A percentile compares a stretch with the other conserved stretches of the same genome.
Conservation (phyloP, 352 stramenopile genomes). For the Phytophthora hibernalis region DNA sequence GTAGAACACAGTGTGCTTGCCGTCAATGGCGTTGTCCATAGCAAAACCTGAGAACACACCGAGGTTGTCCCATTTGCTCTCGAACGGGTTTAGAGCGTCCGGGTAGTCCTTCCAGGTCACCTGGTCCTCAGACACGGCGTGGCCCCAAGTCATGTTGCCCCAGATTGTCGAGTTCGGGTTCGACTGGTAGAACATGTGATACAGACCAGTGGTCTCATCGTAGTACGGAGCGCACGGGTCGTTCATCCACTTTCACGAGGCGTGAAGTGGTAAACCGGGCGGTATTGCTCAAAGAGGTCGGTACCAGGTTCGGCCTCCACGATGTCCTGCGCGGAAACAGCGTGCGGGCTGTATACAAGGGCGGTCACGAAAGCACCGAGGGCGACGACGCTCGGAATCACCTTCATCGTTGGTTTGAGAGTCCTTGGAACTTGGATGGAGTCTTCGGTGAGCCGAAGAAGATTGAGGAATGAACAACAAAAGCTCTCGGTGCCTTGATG, state of each 20-base stretch:
- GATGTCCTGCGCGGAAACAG: conserved; percentile 4
- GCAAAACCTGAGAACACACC: conserved; percentile 80
- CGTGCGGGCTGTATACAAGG: conserved; percentile 21
- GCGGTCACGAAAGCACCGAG: conserved; percentile 22
- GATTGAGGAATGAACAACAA: conserved; percentile 31
- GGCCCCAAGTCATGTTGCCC: conserved; percentile 84
- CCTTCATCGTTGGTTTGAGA: conserved; percentile 26
- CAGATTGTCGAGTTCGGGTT: conserved; percentile 67
- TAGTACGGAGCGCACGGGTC: conserved; percentile 83
- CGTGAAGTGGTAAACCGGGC: conserved; percentile 67
- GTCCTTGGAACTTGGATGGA: conserved; percentile 4
- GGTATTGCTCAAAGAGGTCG: conserved; percentile 60
- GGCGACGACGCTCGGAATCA: conserved; percentile 23
- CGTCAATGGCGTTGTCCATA: conserved; percentile 60
- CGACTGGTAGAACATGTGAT: conserved; percentile 86
- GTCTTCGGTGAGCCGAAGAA: conserved; percentile 24
- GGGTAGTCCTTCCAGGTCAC: conserved; percentile 78
- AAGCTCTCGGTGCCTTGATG: conserved; percentile 1
- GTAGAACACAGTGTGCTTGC: conserved; percentile 78
- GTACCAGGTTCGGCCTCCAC: conserved; percentile 45
- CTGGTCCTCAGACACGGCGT: conserved; percentile 76
- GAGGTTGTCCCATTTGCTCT: conserved; percentile 75
- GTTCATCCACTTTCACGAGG: conserved; percentile 86
- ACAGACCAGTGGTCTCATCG: conserved; percentile 60
- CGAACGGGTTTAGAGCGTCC: conserved; percentile 52